A percentile compares a stretch with the other conserved stretches of the same genome.
Evolutionary conservation across 352 stramenopile species (phyloP).

Genomic region (Phytopythium oedochilum): DNA sequence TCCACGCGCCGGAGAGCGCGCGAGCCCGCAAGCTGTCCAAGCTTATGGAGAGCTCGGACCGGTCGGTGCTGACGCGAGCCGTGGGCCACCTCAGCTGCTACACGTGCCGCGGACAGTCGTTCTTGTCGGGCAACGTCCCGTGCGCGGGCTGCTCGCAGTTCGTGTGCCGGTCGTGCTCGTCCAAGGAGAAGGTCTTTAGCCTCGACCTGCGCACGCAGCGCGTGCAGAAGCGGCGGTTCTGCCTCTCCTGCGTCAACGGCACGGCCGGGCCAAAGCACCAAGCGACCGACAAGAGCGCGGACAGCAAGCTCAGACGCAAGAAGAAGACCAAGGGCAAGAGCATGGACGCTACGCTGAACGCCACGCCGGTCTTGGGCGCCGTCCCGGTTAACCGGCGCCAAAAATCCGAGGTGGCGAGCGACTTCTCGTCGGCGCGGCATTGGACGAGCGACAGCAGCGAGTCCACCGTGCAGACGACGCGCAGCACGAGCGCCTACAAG

Average conservation of each 20-base stretch:
- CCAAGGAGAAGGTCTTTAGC: conserved; percentile 42
- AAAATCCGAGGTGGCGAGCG: not conserved
- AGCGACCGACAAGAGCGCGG: conserved; percentile 26
- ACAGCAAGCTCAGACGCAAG: conserved; percentile 6
- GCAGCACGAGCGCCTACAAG: not conserved
- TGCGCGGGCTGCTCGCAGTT: conserved; percentile 42
- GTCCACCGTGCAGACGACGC: not conserved
- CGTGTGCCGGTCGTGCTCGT: conserved; percentile 40
- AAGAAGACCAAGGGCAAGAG: conserved; percentile 8
- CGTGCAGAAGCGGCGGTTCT: conserved; percentile 36
- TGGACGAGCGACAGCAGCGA: not conserved
- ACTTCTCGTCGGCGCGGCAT: conserved; percentile 6
- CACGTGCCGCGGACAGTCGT: conserved; percentile 35
- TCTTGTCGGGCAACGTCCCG: conserved; percentile 31
- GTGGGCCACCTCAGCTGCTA: conserved; percentile 16
- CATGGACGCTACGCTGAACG: conserved; percentile 5
- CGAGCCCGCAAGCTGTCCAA: conserved; percentile 37
- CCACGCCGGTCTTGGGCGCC: not conserved
- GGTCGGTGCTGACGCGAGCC: not conserved
- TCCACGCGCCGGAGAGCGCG: conserved; percentile 25
- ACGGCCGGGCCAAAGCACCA: conserved; percentile 23
- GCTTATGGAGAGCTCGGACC: conserved; percentile 16
- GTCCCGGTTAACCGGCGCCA: not conserved
- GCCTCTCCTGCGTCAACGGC: conserved; percentile 38
- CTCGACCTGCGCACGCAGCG: conserved; percentile 30